phyloP scores from a whole-genome alignment of 208 protist species.

The Trypanosomatidae sp. region DNA sequence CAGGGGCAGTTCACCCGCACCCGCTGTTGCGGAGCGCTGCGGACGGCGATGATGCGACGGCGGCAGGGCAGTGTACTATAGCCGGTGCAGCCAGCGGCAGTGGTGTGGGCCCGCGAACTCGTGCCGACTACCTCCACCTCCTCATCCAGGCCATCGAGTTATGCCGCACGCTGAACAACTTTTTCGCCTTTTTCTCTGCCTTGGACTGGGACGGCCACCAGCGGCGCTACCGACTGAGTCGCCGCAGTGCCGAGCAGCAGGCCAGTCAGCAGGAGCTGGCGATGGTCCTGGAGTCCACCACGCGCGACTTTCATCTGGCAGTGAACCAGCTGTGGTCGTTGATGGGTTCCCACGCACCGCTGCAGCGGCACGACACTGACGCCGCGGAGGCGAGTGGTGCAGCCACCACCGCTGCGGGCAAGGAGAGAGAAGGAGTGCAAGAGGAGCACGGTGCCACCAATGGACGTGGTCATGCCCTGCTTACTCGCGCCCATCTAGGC shows the following conservation, averaged over 20 bases:
- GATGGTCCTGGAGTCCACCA: constrained; percentile 14
- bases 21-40: not conserved
- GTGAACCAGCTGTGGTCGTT: constrained; percentile 25
- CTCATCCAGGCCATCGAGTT: constrained; percentile 19
- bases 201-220: constrained; percentile 21
- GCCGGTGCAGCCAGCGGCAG: not conserved
- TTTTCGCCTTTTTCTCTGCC: constrained; percentile 29
- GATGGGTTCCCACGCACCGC: constrained; percentile 25
- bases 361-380: not conserved
- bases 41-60: not conserved
- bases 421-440: not conserved
- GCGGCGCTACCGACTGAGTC: constrained; percentile 17
- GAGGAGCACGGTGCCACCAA: not conserved
- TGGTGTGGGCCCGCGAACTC: not conserved
- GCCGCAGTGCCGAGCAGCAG: constrained; percentile 20
- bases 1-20: constrained; percentile 2
- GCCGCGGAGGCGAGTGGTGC: not conserved
- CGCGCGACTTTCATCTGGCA: constrained; percentile 10
- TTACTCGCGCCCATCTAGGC: not conserved
- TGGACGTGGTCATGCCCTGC: not conserved
- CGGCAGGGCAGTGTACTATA: not conserved
- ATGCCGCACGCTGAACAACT: constrained; percentile 34
- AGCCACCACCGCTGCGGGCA: not conserved
- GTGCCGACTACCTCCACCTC: constrained; percentile 2
- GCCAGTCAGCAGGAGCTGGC: constrained; percentile 15